phyloP scores from a whole-genome alignment of 345 rosid genomes.

The Dipteronia dyeriana region DNA sequence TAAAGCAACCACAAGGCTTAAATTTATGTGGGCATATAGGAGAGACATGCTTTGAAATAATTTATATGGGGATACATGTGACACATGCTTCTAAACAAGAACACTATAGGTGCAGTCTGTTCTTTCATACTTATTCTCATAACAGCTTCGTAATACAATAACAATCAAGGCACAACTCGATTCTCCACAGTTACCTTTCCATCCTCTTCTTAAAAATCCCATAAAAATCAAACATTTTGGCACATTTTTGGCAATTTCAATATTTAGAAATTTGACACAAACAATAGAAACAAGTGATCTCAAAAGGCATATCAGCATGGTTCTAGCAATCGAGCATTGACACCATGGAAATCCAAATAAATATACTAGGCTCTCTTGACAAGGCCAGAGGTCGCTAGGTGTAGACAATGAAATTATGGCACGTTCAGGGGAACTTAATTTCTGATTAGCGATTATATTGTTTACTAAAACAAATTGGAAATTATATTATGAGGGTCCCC shows the following conservation, averaged over 20 bases:
- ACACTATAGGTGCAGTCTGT: not conserved
- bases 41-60: not conserved
- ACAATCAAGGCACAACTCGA: not conserved
- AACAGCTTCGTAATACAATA: not conserved
- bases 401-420: not conserved
- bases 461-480: no score
- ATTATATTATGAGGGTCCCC: no score
- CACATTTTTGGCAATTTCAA: not conserved
- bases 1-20: not conserved
- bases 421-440: no score
- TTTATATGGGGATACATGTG: not conserved
- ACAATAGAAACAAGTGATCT: not conserved
- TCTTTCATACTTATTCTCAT: not conserved
- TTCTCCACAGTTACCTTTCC: not conserved
- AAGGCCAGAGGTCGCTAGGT: not conserved
- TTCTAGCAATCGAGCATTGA: not conserved
- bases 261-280: not conserved
- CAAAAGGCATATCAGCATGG: not conserved
- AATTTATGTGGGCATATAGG: not conserved
- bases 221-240: not conserved
- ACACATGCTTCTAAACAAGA: not conserved
- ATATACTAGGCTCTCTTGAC: not conserved
- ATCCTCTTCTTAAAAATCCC: not conserved
- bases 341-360: not conserved
- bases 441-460: no score